Base-by-base conservation (phyloP, 805 yeast genomes). In the Yarrowia divulgata region DNA sequence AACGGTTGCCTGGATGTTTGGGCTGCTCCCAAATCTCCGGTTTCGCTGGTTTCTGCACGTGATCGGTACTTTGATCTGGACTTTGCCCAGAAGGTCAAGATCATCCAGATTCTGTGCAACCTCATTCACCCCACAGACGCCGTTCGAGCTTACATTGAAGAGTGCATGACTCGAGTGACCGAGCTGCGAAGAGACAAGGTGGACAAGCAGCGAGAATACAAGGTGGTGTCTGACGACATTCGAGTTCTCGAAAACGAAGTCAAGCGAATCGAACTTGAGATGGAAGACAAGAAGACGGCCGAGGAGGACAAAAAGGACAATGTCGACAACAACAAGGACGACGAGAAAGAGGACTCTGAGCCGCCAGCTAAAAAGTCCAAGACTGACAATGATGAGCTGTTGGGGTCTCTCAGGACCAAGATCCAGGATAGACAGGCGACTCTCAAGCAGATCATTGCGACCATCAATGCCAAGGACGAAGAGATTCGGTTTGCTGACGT, bases 101-200 rank as follows among this genome's bases (percentile, higher is more conserved):
- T 86, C 0, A 78, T 95, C 58, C 84, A 85, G 70, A 85, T 92
- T 19, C 76, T 95, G 39, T 85, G 88, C 71, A 86, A 88, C 37
- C 77, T 93, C 12, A 78, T 91, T 29, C 82, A 86, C 34, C 85
- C 85, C 54, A 86, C 93, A 6, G 78, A 83, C 1, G 74, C 83
- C 1, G 86, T 92, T 35, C 83, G 97, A 73, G 79, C 80, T 6
- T 83, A 86, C 73, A 85, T 91, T 71, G 97, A 91, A 69, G 81
- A 83, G 70, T 86, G 90, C 71, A 81, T 89, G 77, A 95, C 89
- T 32, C 85, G 85, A 40, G 81, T 89, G 0, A 82, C 90, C 0
- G 79, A 80, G 34, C 75, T 89, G 37, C 84, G 96, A 73, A 83
- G 93, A 71, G 88, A 86, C 67, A 83, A 92, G 71, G 79, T 89